phyloP scores from a whole-genome alignment of 2,329 filamentous ascomycete genomes.

The Phialocephala sp. region DNA sequence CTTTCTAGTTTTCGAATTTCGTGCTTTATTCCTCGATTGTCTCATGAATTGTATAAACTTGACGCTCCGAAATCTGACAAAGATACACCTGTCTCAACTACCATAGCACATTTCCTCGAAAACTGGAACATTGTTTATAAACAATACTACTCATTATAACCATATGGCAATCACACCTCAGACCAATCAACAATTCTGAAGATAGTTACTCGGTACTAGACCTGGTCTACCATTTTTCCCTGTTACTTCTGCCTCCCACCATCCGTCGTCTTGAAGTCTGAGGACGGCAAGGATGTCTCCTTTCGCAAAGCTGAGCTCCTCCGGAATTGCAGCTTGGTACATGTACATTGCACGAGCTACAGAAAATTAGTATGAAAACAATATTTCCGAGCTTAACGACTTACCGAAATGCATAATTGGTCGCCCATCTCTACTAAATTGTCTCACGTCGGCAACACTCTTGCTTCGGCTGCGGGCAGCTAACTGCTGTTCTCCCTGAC shows the following conservation, averaged over 20 bases:
- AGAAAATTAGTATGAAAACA: constrained; percentile 31
- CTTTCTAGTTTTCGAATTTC: neutral
- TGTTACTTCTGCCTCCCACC: constrained; percentile 98
- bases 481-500: constrained; percentile 45
- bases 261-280: constrained; percentile 93
- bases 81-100: neutral
- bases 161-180: neutral
- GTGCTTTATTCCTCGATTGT: neutral
- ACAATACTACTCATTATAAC: neutral
- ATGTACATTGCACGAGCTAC: constrained; percentile 91
- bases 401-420: constrained; percentile 93
- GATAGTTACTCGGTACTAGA: constrained; percentile 72
- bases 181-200: constrained; percentile 46
- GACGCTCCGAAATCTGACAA: neutral
- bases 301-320: constrained; percentile 91
- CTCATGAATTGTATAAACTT: constrained; percentile 4
- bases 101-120: neutral
- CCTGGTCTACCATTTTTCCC: constrained; percentile 65
- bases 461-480: constrained; percentile 69
- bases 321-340: constrained; percentile 92
- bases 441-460: constrained; percentile 81
- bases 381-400: constrained; percentile 46
- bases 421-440: constrained; percentile 84
- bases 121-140: constrained; percentile 3
- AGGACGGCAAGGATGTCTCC: constrained; percentile 89